Conservation (phyloP, 1,284 basidiomycete genomes). For the Inonotus obliquus region DNA sequence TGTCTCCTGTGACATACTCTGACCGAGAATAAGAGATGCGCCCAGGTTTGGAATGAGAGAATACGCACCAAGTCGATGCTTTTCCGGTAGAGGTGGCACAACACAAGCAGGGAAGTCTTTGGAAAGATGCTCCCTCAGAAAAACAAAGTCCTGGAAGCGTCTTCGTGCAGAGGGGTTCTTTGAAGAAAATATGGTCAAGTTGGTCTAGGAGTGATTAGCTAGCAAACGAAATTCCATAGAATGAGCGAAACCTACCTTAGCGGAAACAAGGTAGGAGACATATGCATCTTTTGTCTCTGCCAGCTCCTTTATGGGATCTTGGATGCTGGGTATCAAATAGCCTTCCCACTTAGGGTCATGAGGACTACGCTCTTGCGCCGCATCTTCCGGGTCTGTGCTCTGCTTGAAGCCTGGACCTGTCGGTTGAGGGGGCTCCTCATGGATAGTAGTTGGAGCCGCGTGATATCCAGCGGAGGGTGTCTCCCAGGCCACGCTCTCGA, state of each 20-base stretch:
- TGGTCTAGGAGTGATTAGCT: conserved; percentile 54
- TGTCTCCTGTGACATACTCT: conserved; percentile 97
- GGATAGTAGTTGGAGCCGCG: conserved; percentile 26
- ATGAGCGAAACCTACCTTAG: conserved; percentile 56
- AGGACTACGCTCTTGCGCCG: conserved; percentile 53
- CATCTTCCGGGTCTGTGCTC: conserved; percentile 51
- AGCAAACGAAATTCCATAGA: background rate
- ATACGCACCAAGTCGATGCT: conserved; percentile 85
- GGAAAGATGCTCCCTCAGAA: conserved; percentile 83
- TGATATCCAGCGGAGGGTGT: conserved; percentile 54
- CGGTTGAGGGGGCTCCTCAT: conserved; percentile 31
- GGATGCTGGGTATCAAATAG: conserved; percentile 80
- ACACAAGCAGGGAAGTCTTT: conserved; percentile 96
- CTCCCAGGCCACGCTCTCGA: conserved; percentile 84
- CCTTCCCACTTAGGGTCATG: conserved; percentile 87
- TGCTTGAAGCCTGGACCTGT: conserved; percentile 73
- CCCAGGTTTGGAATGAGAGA: background rate
- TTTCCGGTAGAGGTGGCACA: conserved; percentile 93
- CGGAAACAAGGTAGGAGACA: conserved; percentile 90
- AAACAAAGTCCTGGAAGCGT: conserved; percentile 96
- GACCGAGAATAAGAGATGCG: conserved; percentile 13
- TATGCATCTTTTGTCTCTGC: conserved; percentile 96
- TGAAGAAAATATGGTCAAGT: conserved; percentile 74
- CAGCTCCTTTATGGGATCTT: conserved; percentile 92
- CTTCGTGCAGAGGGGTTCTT: conserved; percentile 72